Evolutionary conservation across 192 early-diverging fungal genomes (phyloP).

Genomic region (Phycomyces nitens): DNA sequence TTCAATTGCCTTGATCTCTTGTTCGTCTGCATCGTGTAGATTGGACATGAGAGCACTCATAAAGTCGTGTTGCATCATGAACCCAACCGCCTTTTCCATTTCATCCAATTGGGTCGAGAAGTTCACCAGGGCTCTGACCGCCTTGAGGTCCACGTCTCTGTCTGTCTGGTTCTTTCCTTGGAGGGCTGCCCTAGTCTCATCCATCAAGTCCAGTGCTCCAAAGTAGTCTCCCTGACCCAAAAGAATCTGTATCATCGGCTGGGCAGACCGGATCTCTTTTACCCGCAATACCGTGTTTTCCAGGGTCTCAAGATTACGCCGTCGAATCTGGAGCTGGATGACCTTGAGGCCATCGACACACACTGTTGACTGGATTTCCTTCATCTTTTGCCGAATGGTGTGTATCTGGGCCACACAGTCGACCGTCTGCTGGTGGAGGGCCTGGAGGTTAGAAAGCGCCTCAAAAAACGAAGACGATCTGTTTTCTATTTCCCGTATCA

Average conservation of each 20-base stretch:
- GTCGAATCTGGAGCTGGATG: conserved; percentile 71
- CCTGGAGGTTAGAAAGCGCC: conserved; percentile 89
- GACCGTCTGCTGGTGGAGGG: conserved; percentile 87
- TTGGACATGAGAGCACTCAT: conserved; percentile 59
- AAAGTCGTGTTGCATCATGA: conserved; percentile 76
- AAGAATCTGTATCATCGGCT: conserved; percentile 81
- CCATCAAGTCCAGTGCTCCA: conserved; percentile 85
- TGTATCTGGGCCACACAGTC: conserved; percentile 88
- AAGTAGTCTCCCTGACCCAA: conserved; percentile 80
- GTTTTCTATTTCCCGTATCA: conserved; percentile 91
- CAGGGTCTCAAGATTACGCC: conserved; percentile 67
- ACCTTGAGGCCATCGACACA: conserved; percentile 80
- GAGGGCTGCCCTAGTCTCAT: conserved; percentile 65
- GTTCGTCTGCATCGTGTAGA: conserved; percentile 33
- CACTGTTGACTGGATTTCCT: conserved; percentile 55
- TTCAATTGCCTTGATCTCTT: too few relatives aligned
- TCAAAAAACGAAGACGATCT: conserved; percentile 95
- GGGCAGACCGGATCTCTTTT: conserved; percentile 70
- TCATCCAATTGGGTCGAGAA: conserved; percentile 61
- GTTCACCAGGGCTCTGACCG: conserved; percentile 55
- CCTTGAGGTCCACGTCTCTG: conserved; percentile 42
- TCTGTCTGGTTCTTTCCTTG: conserved; percentile 48
- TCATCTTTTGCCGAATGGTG: conserved; percentile 67
- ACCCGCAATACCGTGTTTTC: conserved; percentile 70
- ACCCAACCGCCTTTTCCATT: conserved; percentile 61